These are phyloP conservation scores for Mortierella polycephala DNA, from an alignment of 371 early-diverging fungal species.

Conservation along the genomic window DNA sequence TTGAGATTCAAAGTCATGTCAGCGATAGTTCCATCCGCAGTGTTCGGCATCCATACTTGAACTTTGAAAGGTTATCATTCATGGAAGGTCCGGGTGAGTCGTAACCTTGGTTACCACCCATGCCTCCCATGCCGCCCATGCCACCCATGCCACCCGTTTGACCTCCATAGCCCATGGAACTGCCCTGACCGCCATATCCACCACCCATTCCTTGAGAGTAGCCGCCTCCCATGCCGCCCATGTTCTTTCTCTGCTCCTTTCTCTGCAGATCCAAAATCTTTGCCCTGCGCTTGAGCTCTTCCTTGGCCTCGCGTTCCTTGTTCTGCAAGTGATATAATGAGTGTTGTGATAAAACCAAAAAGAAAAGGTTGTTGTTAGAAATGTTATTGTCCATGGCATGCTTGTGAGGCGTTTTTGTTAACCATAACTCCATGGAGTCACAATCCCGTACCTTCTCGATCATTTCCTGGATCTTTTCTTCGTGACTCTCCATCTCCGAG, in stretches of 20 bases:
- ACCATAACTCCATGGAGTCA: constrained; percentile 61
- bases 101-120: constrained; percentile 55
- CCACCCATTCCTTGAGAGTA: constrained; percentile 25
- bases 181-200: constrained; percentile 48
- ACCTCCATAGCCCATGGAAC: constrained; percentile 59
- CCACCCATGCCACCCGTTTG: constrained; percentile 55
- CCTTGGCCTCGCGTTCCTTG: constrained; percentile 97
- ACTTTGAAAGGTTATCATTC: constrained; percentile 35
- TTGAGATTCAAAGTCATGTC: neutral
- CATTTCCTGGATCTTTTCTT: constrained; percentile 95
- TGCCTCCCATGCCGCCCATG: constrained; percentile 58
- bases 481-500: constrained; percentile 95
- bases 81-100: constrained; percentile 51
- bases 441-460: constrained; percentile 86
- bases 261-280: constrained; percentile 92
- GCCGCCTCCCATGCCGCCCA: constrained; percentile 57
- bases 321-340: constrained; percentile 61
- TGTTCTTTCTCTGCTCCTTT: constrained; percentile 71
- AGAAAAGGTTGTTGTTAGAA: neutral
- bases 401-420: neutral
- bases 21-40: neutral
- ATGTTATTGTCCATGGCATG: constrained; percentile 7
- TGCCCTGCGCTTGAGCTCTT: constrained; percentile 92
- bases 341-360: neutral
- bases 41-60: constrained; percentile 15